Percentiles rank a stretch among this genome's conserved stretches.
Evolutionary conservation across 2,329 filamentous ascomycete species (phyloP).

Genomic region (Didymella arachidicola): DNA sequence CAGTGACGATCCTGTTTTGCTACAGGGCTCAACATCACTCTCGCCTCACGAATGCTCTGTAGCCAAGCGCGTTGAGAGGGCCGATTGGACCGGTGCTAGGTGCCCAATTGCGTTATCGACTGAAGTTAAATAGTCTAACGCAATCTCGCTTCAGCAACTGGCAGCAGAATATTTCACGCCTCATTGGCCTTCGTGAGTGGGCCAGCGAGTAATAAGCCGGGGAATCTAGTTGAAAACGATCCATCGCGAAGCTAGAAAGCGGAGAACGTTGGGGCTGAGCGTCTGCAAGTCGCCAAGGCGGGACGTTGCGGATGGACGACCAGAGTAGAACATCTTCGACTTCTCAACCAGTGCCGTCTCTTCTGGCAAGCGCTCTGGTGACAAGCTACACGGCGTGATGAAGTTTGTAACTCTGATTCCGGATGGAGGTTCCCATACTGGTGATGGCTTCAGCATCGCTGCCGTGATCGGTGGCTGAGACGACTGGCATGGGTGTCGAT

Average conservation of each 20-base stretch:
- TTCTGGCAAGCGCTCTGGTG: constrained; percentile 4
- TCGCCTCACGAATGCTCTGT: background rate
- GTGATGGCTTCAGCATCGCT: background rate
- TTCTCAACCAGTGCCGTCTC: background rate
- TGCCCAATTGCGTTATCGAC: background rate
- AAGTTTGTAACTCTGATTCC: background rate
- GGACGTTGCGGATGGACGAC: constrained; percentile 14
- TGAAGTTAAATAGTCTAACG: constrained; percentile 9
- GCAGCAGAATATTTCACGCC: constrained; percentile 1
- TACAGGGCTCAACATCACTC: constrained; percentile 1
- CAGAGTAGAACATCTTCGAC: background rate
- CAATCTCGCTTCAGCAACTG: constrained; percentile 11
- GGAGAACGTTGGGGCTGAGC: constrained; percentile 18
- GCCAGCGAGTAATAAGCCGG: constrained; percentile 9
- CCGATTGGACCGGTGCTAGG: background rate
- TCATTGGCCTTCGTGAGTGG: constrained; percentile 1
- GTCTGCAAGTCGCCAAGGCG: constrained; percentile 13
- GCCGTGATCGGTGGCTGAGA: constrained; percentile 34
- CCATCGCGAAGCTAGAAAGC: constrained; percentile 13
- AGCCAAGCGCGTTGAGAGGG: background rate
- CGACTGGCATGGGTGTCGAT: constrained; percentile 19
- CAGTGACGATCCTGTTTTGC: background rate
- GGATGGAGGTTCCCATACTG: constrained; percentile 1
- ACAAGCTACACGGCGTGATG: constrained; percentile 2
- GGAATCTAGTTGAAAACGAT: background rate